Evolutionary conservation across 2,329 filamentous ascomycete species (phyloP).

Genomic region (Aspergillus puulaauensis): DNA sequence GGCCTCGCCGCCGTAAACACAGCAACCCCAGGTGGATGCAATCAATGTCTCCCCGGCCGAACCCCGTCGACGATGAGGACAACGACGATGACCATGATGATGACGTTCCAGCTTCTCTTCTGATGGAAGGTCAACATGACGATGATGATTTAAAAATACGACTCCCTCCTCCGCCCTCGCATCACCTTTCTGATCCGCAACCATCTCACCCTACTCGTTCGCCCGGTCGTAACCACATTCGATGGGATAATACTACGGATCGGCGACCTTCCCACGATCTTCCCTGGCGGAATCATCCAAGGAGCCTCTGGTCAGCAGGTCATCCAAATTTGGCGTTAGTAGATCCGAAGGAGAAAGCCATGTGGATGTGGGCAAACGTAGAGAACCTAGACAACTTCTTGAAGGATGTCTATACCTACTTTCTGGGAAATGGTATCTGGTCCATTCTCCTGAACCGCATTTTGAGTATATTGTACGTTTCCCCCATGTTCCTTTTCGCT

Average conservation of each 20-base stretch:
- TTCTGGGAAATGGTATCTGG: conserved; percentile 76
- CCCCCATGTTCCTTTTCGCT: neutral
- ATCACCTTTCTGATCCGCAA: conserved; percentile 23
- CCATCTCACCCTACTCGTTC: conserved; percentile 39
- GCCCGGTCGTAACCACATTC: conserved; percentile 44
- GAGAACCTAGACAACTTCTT: conserved; percentile 87
- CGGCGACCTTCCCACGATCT: conserved; percentile 39
- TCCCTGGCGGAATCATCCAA: conserved; percentile 19
- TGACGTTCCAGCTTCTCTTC: conserved; percentile 63
- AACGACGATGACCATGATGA: conserved; percentile 51
- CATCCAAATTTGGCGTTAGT: conserved; percentile 42
- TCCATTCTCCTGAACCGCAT: conserved; percentile 74
- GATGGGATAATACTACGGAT: conserved; percentile 51
- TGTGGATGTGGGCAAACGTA: conserved; percentile 93
- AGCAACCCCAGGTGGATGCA: conserved; percentile 35
- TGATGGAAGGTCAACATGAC: conserved; percentile 55
- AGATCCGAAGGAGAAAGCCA: conserved; percentile 71
- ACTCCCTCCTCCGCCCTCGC: conserved; percentile 34
- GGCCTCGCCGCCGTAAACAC: conserved; percentile 25
- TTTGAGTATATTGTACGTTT: conserved; percentile 69
- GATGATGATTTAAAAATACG: conserved; percentile 40
- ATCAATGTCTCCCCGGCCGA: conserved; percentile 29
- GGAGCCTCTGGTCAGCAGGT: conserved; percentile 26
- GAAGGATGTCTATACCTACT: conserved; percentile 83
- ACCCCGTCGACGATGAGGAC: conserved; percentile 58